These are phyloP conservation scores for Apiospora kogelbergensis DNA, from an alignment of 2,329 filamentous ascomycete genomes.

Conservation along the genomic window DNA sequence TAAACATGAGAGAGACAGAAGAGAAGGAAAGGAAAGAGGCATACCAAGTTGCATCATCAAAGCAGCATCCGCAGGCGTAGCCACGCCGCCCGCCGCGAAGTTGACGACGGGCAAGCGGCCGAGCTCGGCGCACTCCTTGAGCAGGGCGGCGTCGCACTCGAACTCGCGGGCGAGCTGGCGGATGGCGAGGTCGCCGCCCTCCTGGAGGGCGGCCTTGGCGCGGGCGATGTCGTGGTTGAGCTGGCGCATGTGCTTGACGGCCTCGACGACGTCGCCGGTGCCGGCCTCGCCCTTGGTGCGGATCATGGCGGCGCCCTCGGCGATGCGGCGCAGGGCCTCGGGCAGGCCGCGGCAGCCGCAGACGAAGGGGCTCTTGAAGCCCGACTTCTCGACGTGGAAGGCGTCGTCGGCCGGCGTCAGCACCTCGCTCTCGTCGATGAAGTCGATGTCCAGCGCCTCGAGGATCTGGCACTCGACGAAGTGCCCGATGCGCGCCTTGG, in stretches of 20 bases:
- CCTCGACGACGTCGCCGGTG: slow-evolving; percentile 95
- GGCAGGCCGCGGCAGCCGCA: slow-evolving; percentile 94
- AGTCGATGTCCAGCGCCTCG: slow-evolving; percentile 91
- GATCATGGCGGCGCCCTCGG: slow-evolving; percentile 97
- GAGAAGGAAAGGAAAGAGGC: not conserved
- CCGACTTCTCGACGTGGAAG: slow-evolving; percentile 88
- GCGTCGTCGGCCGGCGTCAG: slow-evolving; percentile 89
- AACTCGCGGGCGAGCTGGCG: slow-evolving; percentile 80
- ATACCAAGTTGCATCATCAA: slow-evolving; percentile 86
- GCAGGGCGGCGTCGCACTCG: slow-evolving; percentile 72
- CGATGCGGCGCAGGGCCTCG: slow-evolving; percentile 86
- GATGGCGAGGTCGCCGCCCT: slow-evolving; percentile 51
- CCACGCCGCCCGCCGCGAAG: slow-evolving; percentile 98
- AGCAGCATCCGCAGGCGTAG: slow-evolving; percentile 95
- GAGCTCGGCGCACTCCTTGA: slow-evolving; percentile 84
- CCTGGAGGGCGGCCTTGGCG: slow-evolving; percentile 71
- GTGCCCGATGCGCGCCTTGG: slow-evolving; percentile 96
- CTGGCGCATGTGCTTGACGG: slow-evolving; percentile 92
- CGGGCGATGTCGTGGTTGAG: slow-evolving; percentile 79
- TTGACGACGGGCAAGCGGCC: slow-evolving; percentile 93
- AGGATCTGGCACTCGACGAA: slow-evolving; percentile 99
- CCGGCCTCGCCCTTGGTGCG: slow-evolving; percentile 98
- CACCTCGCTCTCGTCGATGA: slow-evolving; percentile 98
- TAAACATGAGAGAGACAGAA: not conserved
- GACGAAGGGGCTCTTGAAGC: slow-evolving; percentile 85